Percentiles rank a stretch among this genome's conserved stretches.
Evolutionary conservation across 2,329 filamentous ascomycete species (phyloP).

Genomic region (Colletotrichum sp.): DNA sequence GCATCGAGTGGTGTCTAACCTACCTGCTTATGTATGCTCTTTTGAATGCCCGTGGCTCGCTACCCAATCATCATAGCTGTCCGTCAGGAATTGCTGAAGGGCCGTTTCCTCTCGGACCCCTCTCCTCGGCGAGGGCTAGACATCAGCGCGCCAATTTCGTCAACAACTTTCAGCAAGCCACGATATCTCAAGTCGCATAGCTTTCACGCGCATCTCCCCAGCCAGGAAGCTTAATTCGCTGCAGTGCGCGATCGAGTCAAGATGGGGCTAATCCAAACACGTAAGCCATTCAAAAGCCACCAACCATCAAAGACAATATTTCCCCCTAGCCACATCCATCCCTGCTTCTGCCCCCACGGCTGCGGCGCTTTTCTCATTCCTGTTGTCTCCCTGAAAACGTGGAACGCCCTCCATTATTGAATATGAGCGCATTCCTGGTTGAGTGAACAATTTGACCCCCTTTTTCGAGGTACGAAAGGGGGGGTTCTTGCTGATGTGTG

Average conservation of each 20-base stretch:
- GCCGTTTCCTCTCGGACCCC: too few relatives aligned
- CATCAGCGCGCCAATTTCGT: neutral
- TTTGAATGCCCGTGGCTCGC: neutral
- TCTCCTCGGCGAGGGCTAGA: too few relatives aligned
- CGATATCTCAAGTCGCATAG: neutral
- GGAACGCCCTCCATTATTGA: neutral
- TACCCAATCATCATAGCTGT: neutral
- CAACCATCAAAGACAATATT: neutral
- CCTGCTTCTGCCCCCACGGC: neutral
- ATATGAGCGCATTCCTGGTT: neutral
- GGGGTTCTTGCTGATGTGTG: neutral
- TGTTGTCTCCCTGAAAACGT: neutral
- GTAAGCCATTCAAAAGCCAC: neutral
- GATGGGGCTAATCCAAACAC: neutral
- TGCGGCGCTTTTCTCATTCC: neutral
- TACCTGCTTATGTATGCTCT: neutral
- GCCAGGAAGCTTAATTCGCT: neutral
- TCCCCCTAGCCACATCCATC: neutral
- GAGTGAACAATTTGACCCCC: neutral
- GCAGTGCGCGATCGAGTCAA: neutral
- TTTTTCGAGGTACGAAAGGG: neutral
- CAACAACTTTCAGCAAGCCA: neutral
- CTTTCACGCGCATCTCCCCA: neutral
- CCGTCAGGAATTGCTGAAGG: neutral
- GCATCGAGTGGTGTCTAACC: neutral